Conservation (phyloP, 805 yeast species). For the Jamesozyma hellenica region DNA sequence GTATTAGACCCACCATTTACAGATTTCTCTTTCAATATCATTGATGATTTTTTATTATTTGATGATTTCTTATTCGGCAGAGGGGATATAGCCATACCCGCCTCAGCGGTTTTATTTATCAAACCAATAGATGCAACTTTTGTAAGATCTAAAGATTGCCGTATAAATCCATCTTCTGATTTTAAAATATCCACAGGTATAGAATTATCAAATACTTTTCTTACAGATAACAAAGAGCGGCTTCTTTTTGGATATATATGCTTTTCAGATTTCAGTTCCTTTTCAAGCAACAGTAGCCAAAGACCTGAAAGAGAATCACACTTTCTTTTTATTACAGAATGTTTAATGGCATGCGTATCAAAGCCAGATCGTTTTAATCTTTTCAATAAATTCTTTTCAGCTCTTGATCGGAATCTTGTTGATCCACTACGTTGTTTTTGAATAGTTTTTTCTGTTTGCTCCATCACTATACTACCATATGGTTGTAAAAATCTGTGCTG, state of each 20-base stretch:
- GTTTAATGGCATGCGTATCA: slow-evolving; percentile 48
- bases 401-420: slow-evolving; percentile 44
- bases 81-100: slow-evolving; percentile 3
- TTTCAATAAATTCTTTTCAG: slow-evolving; percentile 55
- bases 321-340: slow-evolving; percentile 46
- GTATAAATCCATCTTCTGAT: slow-evolving; percentile 5
- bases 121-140: slow-evolving; percentile 9
- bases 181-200: neutral
- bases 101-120: slow-evolving; percentile 7
- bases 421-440: slow-evolving; percentile 29
- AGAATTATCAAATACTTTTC: slow-evolving; percentile 23
- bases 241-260: slow-evolving; percentile 29
- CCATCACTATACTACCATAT: slow-evolving; percentile 35
- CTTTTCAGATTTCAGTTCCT: slow-evolving; percentile 28
- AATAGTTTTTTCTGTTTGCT: slow-evolving; percentile 30
- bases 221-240: slow-evolving; percentile 27
- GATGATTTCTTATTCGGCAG: slow-evolving; percentile 2
- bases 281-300: slow-evolving; percentile 58
- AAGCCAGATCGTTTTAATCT: slow-evolving; percentile 51
- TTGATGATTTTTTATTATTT: neutral
- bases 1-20: too few relatives aligned
- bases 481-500: slow-evolving; percentile 41
- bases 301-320: slow-evolving; percentile 67
- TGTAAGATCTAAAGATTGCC: slow-evolving; percentile 4
- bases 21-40: too few relatives aligned